Conservation (phyloP, 2,329 filamentous ascomycete species). For the Coleophoma cylindrospora region DNA sequence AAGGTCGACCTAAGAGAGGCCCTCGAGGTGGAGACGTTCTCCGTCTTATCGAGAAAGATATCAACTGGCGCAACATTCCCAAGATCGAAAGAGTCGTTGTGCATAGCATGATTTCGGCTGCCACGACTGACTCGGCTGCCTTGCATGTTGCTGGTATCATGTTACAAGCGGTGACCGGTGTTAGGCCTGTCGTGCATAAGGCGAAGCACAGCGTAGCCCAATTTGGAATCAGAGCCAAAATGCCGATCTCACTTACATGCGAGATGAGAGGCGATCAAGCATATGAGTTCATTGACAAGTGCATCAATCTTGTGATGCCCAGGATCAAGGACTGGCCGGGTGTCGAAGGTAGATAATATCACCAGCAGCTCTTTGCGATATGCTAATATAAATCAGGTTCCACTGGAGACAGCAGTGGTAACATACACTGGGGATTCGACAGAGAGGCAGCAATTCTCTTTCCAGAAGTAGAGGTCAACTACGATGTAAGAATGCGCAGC, state of each 20-base stretch:
- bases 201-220: slow-evolving; percentile 66
- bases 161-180: slow-evolving; percentile 79
- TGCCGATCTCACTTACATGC: slow-evolving; percentile 70
- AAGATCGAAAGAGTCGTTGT: slow-evolving; percentile 76
- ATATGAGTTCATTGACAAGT: slow-evolving; percentile 85
- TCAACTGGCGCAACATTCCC: slow-evolving; percentile 82
- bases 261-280: slow-evolving; percentile 76
- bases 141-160: slow-evolving; percentile 81
- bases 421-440: slow-evolving; percentile 76
- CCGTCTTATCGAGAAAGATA: slow-evolving; percentile 64
- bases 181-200: slow-evolving; percentile 64
- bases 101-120: slow-evolving; percentile 66
- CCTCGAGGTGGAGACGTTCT: slow-evolving; percentile 75
- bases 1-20: slow-evolving; percentile 79
- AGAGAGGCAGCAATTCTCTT: slow-evolving; percentile 76
- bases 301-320: slow-evolving; percentile 85
- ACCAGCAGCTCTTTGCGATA: slow-evolving; percentile 22
- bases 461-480: slow-evolving; percentile 92
- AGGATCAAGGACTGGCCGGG: slow-evolving; percentile 96
- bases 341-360: slow-evolving; percentile 44
- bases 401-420: slow-evolving; percentile 80
- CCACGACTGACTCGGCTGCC: slow-evolving; percentile 65
- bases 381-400: slow-evolving; percentile 14
- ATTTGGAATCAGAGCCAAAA: slow-evolving; percentile 70
- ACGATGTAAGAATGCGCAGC: slow-evolving; percentile 61